These are phyloP conservation scores for Trichothecium sympodiale DNA, from an alignment of 2,329 filamentous ascomycete genomes.

Conservation along the genomic window DNA sequence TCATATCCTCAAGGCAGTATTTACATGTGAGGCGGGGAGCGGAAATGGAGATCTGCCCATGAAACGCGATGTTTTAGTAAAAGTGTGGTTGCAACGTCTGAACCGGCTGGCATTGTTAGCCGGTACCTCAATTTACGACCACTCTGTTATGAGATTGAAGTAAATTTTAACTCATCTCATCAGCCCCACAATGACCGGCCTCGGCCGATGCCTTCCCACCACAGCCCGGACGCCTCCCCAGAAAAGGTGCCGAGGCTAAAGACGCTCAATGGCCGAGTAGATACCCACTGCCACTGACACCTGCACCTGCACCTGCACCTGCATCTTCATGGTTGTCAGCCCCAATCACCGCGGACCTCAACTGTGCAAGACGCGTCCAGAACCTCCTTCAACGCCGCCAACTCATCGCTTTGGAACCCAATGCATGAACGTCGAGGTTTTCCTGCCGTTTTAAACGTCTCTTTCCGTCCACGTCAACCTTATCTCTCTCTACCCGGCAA, in stretches of 20 bases:
- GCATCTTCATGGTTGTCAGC: too few relatives aligned
- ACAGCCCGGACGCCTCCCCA: neutral
- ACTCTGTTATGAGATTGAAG: neutral
- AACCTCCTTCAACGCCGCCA: too few relatives aligned
- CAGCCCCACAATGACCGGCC: constrained; percentile 7
- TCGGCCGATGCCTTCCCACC: constrained; percentile 7
- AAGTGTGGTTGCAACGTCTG: too few relatives aligned
- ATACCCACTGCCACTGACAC: neutral
- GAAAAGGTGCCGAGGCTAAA: constrained; percentile 12
- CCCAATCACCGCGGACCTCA: too few relatives aligned
- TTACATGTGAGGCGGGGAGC: neutral
- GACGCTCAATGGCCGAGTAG: constrained; percentile 7
- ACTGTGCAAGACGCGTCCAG: too few relatives aligned
- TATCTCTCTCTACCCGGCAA: neutral
- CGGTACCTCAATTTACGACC: neutral
- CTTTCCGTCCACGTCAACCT: neutral
- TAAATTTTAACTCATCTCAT: too few relatives aligned
- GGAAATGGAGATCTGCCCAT: neutral
- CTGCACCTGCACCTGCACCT: neutral
- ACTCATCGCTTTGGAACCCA: too few relatives aligned
- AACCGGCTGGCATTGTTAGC: too few relatives aligned
- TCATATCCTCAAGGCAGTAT: too few relatives aligned
- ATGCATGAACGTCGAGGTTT: too few relatives aligned
- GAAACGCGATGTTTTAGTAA: too few relatives aligned
- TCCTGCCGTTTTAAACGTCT: neutral